Conservation (phyloP, 2,329 filamentous ascomycete species). For the Coniochaeta sp. region DNA sequence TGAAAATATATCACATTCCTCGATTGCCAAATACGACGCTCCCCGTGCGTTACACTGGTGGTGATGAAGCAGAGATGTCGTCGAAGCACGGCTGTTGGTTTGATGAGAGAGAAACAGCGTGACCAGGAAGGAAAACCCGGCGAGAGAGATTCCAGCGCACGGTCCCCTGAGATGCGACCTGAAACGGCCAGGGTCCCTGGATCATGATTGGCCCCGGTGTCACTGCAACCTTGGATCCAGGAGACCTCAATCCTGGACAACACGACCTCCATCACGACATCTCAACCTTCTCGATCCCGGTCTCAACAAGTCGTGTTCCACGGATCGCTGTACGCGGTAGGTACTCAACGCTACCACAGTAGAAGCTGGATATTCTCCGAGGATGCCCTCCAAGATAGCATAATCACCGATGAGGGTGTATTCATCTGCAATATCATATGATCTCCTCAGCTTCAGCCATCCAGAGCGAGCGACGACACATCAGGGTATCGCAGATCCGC, state of each 20-base stretch:
- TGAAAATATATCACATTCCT: not conserved
- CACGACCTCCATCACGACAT: not conserved
- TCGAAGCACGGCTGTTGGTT: not conserved
- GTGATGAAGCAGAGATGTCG: not conserved
- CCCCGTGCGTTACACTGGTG: not conserved
- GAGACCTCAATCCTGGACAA: not conserved
- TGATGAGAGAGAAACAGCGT: not conserved
- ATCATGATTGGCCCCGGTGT: not conserved
- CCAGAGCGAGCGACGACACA: constrained; percentile 31
- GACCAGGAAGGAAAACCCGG: not conserved
- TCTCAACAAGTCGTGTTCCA: not conserved
- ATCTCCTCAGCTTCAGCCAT: constrained; percentile 15
- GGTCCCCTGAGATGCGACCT: not conserved
- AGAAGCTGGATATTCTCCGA: not conserved
- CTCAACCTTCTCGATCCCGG: not conserved
- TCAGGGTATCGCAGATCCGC: constrained; percentile 88
- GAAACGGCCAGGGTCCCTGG: not conserved
- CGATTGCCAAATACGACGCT: not conserved
- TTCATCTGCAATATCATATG: too few species aligned
- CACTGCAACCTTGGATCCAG: not conserved
- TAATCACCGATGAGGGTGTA: not conserved
- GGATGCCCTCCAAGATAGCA: not conserved
- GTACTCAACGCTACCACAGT: not conserved
- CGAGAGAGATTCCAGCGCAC: not conserved
- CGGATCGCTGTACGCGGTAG: not conserved